Evolutionary conservation across 2,329 filamentous ascomycete genomes (phyloP).

Genomic region (Fusarium ambrosium): DNA sequence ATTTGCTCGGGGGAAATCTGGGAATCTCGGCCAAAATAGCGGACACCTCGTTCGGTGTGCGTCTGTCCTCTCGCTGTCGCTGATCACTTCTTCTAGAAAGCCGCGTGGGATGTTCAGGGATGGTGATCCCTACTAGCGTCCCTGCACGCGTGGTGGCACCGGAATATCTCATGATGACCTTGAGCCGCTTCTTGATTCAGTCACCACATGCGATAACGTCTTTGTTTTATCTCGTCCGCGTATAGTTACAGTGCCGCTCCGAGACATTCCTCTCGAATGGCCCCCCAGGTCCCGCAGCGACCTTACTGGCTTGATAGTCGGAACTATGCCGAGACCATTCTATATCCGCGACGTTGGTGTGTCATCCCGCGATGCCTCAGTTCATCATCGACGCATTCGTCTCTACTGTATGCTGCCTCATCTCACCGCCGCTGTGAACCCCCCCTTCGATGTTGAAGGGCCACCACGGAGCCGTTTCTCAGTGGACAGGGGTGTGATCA

Average conservation of each 20-base stretch:
- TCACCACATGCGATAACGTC: conserved; percentile 29
- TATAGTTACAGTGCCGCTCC: not conserved
- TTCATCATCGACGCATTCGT: conserved; percentile 51
- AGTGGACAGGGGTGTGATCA: conserved; percentile 40
- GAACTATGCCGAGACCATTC: conserved; percentile 39
- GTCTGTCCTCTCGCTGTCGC: conserved; percentile 3
- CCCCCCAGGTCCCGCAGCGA: not conserved
- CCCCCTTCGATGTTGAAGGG: conserved; percentile 44
- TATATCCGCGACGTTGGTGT: conserved; percentile 41
- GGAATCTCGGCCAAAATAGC: conserved; percentile 14
- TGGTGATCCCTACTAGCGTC: conserved; percentile 42
- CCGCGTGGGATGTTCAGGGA: conserved; percentile 26
- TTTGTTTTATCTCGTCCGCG: conserved; percentile 5
- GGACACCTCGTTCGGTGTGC: not conserved
- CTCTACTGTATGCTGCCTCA: conserved; percentile 44
- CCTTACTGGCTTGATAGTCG: not conserved
- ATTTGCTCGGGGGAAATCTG: not conserved
- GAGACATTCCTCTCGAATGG: not conserved
- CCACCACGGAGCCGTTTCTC: conserved; percentile 45
- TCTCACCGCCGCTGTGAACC: conserved; percentile 46
- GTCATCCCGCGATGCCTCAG: conserved; percentile 42
- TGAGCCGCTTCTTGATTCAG: conserved; percentile 21
- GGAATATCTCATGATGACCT: conserved; percentile 29
- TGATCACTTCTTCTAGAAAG: conserved; percentile 27
- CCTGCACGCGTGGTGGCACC: conserved; percentile 21